phyloP scores from a whole-genome alignment of 768 basidiomycete genomes.

The Podaxis sp. region DNA sequence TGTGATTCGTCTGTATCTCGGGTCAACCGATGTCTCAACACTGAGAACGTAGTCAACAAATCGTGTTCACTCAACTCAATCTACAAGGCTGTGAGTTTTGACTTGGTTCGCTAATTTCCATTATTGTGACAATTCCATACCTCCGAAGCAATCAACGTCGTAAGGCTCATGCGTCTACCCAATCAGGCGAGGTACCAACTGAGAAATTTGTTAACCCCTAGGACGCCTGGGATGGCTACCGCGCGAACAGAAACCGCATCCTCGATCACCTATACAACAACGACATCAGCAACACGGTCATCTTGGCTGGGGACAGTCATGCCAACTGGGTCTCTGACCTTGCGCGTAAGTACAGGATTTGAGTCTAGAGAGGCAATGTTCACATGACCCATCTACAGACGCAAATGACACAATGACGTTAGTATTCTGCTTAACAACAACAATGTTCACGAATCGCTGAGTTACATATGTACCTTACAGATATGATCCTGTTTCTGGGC shows the following conservation, averaged over 20 bases:
- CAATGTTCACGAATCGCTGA: not conserved
- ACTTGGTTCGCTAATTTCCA: not conserved
- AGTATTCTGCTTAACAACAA: slow-evolving; percentile 15
- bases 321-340: slow-evolving; percentile 64
- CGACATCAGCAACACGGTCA: slow-evolving; percentile 52
- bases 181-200: not conserved
- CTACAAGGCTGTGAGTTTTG: not conserved
- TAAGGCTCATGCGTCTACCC: not conserved
- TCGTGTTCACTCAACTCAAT: not conserved
- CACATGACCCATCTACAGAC: slow-evolving; percentile 27
- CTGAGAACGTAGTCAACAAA: not conserved
- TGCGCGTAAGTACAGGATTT: slow-evolving; percentile 30
- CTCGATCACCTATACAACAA: slow-evolving; percentile 44
- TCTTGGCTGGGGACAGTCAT: slow-evolving; percentile 62
- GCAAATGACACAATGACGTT: slow-evolving; percentile 49
- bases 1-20: not conserved
- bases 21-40: not conserved
- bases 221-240: slow-evolving; percentile 66
- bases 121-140: not conserved
- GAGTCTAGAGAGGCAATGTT: not conserved
- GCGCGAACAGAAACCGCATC: slow-evolving; percentile 50
- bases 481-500: slow-evolving; percentile 48
- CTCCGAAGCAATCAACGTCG: not conserved
- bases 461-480: slow-evolving; percentile 24
- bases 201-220: slow-evolving; percentile 15